Base-by-base conservation (phyloP, 2,329 filamentous ascomycete species). In the Pseudogymnoascus sp. region DNA sequence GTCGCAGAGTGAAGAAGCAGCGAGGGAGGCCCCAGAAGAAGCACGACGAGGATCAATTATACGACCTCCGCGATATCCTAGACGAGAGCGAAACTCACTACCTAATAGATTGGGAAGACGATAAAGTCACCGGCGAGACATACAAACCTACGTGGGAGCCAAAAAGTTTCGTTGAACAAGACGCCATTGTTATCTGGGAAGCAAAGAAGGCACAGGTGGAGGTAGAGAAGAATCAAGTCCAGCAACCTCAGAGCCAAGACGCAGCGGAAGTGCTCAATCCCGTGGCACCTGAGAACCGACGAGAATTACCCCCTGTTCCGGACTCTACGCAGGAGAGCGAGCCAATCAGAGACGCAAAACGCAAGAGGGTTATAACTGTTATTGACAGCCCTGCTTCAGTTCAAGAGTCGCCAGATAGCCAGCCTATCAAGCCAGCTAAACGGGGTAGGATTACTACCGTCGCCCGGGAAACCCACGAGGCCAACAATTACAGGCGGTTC, bases 51-150 rank as follows among this genome's bases (percentile, higher is more conserved):
- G 21, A 56, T 7, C 50, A 56, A 56, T 56, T 56, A 56, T 56
- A 19, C 50, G 50, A 56, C 6, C 50, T 56, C 19, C 50, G 50
- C 50, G 50, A 56, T 33, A 56, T 56, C 50, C 29, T 56, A 69
- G 50, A 33, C n/a, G 50, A 56, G 50, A 56, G 29, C 11, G 50
- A 68, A 24, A 70, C 70, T 10, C 65, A 76, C n/a, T 87, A 85
- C 67, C 70, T 76, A 2, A 78, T 87, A 62, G 79, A 85, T 68
- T 87, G 85, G 85, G 78, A 76, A 59, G 78, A 81, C 64, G 74
- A 85, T 68, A 73, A 76, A n/a, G 65, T 67, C 1, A 82, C 81
- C 40, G 81, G 80, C 16, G 70, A 79, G 65, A 64, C 66, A 1
- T 86, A 79, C 69, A 63, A 72, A 2, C 79, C 79, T 8, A 80